These are phyloP conservation scores for Tetracladium setigerum DNA, from an alignment of 495 filamentous ascomycete genomes.

Conservation along the genomic window DNA sequence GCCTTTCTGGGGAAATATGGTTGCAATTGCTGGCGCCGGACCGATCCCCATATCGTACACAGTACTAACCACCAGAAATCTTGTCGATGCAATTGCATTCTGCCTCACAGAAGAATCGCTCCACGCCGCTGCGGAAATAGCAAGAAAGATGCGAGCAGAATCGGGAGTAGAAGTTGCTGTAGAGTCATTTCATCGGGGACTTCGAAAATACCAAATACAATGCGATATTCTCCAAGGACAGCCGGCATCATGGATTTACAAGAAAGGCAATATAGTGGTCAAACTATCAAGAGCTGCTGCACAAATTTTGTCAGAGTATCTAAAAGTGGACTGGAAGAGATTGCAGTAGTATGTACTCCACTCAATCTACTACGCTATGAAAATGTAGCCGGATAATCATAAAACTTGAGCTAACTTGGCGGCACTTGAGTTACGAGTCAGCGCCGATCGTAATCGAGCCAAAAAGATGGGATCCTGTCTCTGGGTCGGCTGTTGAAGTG, in stretches of 20 bases:
- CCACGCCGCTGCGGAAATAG: slow-evolving; percentile 38
- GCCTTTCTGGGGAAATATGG: slow-evolving; percentile 72
- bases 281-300: slow-evolving; percentile 11
- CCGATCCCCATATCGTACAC: slow-evolving; percentile 61
- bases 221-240: slow-evolving; percentile 43
- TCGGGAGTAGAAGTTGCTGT: slow-evolving; percentile 10
- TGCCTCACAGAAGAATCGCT: slow-evolving; percentile 30
- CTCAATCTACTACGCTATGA: too few relatives aligned
- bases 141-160: slow-evolving; percentile 32
- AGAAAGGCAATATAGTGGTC: slow-evolving; percentile 4
- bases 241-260: slow-evolving; percentile 15
- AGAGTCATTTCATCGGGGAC: slow-evolving; percentile 25
- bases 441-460: slow-evolving; percentile 28
- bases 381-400: too few relatives aligned
- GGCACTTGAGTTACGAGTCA: slow-evolving; percentile 3
- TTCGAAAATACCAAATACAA: slow-evolving; percentile 36
- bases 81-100: slow-evolving; percentile 34
- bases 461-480: slow-evolving; percentile 34
- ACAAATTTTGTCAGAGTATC: slow-evolving; percentile 2
- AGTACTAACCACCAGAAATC: slow-evolving; percentile 42
- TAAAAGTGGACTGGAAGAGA: slow-evolving; percentile 4
- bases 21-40: slow-evolving; percentile 61
- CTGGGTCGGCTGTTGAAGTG: slow-evolving; percentile 8
- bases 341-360: slow-evolving; percentile 24
- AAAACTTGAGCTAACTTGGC: too few relatives aligned